Evolutionary conservation across 768 basidiomycete genomes (phyloP).

Genomic region (Tephrocybe rancida): DNA sequence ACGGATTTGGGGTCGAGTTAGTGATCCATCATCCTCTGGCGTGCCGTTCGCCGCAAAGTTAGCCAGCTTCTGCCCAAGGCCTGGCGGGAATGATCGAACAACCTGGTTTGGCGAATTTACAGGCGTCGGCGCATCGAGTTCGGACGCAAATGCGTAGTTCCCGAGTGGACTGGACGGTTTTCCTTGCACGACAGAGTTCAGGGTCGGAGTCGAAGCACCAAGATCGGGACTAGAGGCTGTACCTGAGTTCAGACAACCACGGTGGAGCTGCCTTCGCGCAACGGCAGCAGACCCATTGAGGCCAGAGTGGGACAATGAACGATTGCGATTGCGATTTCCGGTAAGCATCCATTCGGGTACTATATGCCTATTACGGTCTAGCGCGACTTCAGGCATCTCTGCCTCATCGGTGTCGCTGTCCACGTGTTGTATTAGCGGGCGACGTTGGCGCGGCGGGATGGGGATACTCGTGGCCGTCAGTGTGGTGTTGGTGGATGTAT

Average conservation of each 20-base stretch:
- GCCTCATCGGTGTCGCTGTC: slow-evolving; percentile 64
- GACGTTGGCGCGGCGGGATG: slow-evolving; percentile 17
- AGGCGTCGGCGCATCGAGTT: slow-evolving; percentile 49
- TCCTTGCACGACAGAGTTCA: slow-evolving; percentile 18
- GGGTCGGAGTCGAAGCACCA: slow-evolving; percentile 31
- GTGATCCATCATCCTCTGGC: slow-evolving; percentile 33
- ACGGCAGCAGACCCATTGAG: slow-evolving; percentile 34
- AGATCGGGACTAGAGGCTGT: slow-evolving; percentile 77
- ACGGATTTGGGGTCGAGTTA: slow-evolving; percentile 37
- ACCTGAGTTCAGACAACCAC: slow-evolving; percentile 48
- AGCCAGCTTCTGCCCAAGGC: slow-evolving; percentile 24
- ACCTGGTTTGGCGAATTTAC: slow-evolving; percentile 47
- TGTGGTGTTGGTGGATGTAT: slow-evolving; percentile 27
- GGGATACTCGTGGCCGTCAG: slow-evolving; percentile 18
- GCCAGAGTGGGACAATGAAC: slow-evolving; percentile 53
- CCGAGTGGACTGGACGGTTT: slow-evolving; percentile 45
- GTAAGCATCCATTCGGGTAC: slow-evolving; percentile 91
- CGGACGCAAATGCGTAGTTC: slow-evolving; percentile 37
- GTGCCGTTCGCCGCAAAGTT: slow-evolving; percentile 9
- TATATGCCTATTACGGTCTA: slow-evolving; percentile 94
- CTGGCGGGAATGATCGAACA: slow-evolving; percentile 30
- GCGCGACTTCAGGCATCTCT: slow-evolving; percentile 92
- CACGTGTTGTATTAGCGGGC: slow-evolving; percentile 25
- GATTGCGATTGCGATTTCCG: slow-evolving; percentile 48
- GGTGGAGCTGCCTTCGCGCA: slow-evolving; percentile 38